Base-by-base conservation (phyloP, 2,329 filamentous ascomycete species). In the Raffaelea deltoideospora region DNA sequence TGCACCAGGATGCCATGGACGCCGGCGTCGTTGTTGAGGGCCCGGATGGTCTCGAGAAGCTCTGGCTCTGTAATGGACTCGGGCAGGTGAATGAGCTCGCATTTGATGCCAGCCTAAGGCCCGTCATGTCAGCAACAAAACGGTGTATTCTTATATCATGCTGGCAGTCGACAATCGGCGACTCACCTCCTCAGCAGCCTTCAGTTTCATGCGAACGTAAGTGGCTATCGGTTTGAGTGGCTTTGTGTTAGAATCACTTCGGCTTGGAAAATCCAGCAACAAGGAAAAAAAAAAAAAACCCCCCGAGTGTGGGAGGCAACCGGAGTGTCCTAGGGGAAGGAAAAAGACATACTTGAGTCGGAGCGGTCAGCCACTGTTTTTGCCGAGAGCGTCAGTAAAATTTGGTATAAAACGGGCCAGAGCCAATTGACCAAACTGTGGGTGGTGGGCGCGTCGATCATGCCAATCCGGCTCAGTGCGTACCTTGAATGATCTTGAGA, bases 131-230 rank as follows among this genome's bases (percentile, higher is more conserved):
- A 30, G 28, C n/a, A 18, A 8, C 26, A 28, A 5, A n/a, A n/a
- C n/a, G n/a, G n/a, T n/a, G n/a, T n/a, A n/a, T n/a, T n/a, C n/a
- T n/a, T n/a, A n/a, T n/a, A n/a, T n/a, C n/a, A 28, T 28, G 6
- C 26, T 7, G 26, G 1, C 10, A 14, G 14, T 13, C n/a, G 11
- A n/a, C 10, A 17, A 14, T 7, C 14, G 13, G 26, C 19, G 20
- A 21, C 62, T 48, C 64, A 86, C 82, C 71, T 96, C 90, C 56
- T 83, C 68, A 40, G 90, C 90, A 47, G 90, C 90, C 71, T 95
- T 98, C 53, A 95, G 65, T 67, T 98, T 98, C 90, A 98, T 98
- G 63, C 87, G 87, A 61, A 98, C 88, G 81, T 98, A 98, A 36
- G 88, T 96, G 53, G 79, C 82, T 88, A 51, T 47, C 15, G 35